phyloP scores from a whole-genome alignment of 345 rosid species.

The Syzygium oleosum region DNA sequence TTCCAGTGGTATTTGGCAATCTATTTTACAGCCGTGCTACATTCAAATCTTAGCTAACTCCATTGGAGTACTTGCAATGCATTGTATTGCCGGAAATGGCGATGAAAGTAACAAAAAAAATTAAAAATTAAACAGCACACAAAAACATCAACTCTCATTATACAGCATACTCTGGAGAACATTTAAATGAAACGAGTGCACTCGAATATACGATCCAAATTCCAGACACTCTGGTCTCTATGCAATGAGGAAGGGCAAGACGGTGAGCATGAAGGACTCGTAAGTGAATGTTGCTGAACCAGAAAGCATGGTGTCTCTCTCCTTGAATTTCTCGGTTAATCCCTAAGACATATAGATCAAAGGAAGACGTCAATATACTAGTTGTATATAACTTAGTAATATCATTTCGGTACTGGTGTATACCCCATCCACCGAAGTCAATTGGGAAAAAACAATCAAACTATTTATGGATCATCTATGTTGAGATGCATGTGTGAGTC shows the following conservation, averaged over 20 bases:
- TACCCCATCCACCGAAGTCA: neutral
- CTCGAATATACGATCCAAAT: neutral
- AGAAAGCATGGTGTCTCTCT: conserved; percentile 3
- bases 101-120: neutral
- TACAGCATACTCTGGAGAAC: neutral
- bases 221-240: neutral
- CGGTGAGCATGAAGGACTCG: conserved; percentile 4
- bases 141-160: neutral
- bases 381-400: neutral
- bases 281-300: conserved; percentile 6
- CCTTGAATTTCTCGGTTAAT: conserved; percentile 7
- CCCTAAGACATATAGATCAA: neutral
- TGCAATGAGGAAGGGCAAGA: conserved; percentile 7
- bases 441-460: neutral
- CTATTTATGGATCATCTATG: no score
- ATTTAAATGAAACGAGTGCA: neutral
- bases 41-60: neutral
- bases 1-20: no score
- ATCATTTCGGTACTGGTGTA: neutral
- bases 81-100: neutral
- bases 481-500: no score
- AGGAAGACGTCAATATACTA: neutral
- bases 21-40: no score
- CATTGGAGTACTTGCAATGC: neutral
- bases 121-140: neutral